Conservation (phyloP, 768 basidiomycete genomes). For the Bullera alba region DNA sequence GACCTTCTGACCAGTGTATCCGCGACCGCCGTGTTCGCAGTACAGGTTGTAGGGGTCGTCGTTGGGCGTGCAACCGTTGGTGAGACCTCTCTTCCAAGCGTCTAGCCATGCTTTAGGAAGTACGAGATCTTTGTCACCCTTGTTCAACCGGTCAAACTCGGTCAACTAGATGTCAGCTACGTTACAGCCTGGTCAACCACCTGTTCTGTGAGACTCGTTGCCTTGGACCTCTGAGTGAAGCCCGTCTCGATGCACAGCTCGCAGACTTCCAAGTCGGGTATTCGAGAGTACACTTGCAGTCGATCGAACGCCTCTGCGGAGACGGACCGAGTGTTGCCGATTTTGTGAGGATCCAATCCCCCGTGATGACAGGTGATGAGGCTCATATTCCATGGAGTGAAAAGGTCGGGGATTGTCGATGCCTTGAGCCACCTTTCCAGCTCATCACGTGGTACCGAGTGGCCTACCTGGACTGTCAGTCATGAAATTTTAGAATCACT, state of each 20-base stretch:
- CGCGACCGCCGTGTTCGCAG: conserved; percentile 25
- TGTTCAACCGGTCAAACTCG: conserved; percentile 18
- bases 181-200: background rate
- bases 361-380: conserved; percentile 20
- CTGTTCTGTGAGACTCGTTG: background rate
- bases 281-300: conserved; percentile 1
- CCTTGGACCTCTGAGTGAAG: background rate
- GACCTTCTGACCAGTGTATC: background rate
- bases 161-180: conserved; percentile 2
- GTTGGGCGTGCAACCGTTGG: conserved; percentile 5
- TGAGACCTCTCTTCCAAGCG: conserved; percentile 11
- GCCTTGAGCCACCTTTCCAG: conserved; percentile 17
- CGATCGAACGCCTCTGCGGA: conserved; percentile 19
- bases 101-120: conserved; percentile 24
- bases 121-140: background rate
- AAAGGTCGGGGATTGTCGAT: conserved; percentile 6
- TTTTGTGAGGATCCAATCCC: conserved; percentile 21
- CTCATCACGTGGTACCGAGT: conserved; percentile 22
- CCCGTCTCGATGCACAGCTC: conserved; percentile 12
- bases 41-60: conserved; percentile 10
- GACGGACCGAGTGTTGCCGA: conserved; percentile 8
- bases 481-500: background rate
- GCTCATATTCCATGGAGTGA: conserved; percentile 9
- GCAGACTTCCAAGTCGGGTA: conserved; percentile 17
- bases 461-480: conserved; percentile 9